Conservation (phyloP, 257 asterid species). For the Solanum megistacrolobum region DNA sequence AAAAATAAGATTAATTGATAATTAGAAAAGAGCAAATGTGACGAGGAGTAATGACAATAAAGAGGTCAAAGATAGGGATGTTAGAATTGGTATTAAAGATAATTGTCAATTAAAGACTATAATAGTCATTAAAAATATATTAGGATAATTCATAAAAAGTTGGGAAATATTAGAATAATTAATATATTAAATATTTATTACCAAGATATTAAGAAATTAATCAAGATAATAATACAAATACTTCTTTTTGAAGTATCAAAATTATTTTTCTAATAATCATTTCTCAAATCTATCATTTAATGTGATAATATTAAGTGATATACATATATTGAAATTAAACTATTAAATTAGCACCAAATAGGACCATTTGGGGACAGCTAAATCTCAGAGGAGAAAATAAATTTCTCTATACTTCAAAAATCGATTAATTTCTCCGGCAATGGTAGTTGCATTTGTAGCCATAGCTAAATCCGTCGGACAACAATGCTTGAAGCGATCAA, state of each 20-base stretch:
- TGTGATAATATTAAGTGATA: neutral
- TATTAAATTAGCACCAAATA: no score
- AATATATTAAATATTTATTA: neutral
- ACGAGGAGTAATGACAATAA: neutral
- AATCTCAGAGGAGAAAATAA: neutral
- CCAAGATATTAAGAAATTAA: no score
- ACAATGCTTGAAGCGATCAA: conserved; percentile 20
- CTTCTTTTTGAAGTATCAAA: neutral
- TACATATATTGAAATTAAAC: no score
- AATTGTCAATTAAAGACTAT: neutral
- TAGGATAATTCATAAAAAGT: no score
- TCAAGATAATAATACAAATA: neutral
- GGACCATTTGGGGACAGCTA: neutral
- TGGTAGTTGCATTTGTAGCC: conserved; percentile 27
- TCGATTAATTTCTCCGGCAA: neutral
- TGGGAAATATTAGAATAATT: neutral
- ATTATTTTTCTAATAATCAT: neutral
- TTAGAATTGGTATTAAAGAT: neutral
- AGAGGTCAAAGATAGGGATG: neutral
- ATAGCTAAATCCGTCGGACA: conserved; percentile 27
- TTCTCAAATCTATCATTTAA: neutral
- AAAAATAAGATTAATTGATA: neutral
- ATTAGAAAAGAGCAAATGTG: neutral
- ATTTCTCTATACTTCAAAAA: no score
- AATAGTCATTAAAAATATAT: neutral